Evolutionary conservation across 2,329 filamentous ascomycete genomes (phyloP), one percentile per base, ranked within the genome.

Genomic region (Neonectria hederae): DNA sequence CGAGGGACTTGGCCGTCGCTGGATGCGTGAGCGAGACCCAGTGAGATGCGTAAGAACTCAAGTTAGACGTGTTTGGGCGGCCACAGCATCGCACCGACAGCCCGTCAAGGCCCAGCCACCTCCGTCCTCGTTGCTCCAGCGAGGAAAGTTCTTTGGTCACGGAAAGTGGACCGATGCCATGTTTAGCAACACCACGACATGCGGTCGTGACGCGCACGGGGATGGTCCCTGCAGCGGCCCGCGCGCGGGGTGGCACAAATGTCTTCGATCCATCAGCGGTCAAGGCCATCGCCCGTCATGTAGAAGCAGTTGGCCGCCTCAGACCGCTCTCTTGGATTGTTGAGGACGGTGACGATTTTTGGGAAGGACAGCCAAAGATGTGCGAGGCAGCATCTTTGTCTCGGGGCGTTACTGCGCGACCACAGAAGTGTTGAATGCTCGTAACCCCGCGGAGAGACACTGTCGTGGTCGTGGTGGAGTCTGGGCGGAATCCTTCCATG

Each of bases 181-280:
- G 69, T 70, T 72, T 72, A 72, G 69, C 65, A 72, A 61, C 62
- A 68, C 58, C 32, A 57, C 59, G 38, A 60, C 63, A 72, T 48
- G 67, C 52, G 43, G 67, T 72, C 35, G 54, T 48, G 57, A 57
- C 54, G 32, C 26, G 54, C 51, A 49, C 58, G 60, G 51, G 48
- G 55, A 64, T 42, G 38, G 65, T 54, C 67, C 69, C 67, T 72
- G 69, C 53, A 52, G 59, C 65, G 48, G 61, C n/a, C 54, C 30
- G 60, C 52, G 60, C 57, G 57, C 55, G 45, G 56, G 55, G 68
- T 66, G 52, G 24, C 40, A 64, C 65, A 63, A 42, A 43, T 52
- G 54, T 52, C 17, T 49, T 46, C 57, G 64, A 49, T 45, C 38
- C 53, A 57, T 55, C 62, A 46, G 68, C 69, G 63, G 69, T 65